phyloP scores from a whole-genome alignment of 208 protist genomes.

The Entamoeba dispar region DNA sequence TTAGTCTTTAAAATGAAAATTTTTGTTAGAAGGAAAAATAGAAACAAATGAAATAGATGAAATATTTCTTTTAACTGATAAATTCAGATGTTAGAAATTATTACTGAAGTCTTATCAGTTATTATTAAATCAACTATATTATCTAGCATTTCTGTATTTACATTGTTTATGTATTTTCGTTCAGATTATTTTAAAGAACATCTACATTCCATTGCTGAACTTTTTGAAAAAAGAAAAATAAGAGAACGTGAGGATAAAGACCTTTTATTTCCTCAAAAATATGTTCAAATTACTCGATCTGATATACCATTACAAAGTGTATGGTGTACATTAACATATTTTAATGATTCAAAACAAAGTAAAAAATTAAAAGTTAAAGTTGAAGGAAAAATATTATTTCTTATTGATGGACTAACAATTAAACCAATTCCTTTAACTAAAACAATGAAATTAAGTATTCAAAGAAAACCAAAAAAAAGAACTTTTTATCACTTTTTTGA shows the following conservation, averaged over 20 bases:
- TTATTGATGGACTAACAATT: neutral
- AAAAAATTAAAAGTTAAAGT: neutral
- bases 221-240: neutral
- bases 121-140: neutral
- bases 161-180: neutral
- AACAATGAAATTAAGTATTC: neutral
- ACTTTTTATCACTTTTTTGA: neutral
- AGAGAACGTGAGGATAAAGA: neutral
- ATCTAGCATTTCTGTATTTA: neutral
- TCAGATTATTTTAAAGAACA: neutral
- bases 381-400: neutral
- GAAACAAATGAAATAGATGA: too few relatives aligned
- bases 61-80: too few relatives aligned
- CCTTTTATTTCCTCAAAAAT: neutral
- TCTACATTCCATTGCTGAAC: neutral
- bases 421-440: neutral
- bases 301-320: neutral
- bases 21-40: too few relatives aligned
- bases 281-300: neutral
- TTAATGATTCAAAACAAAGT: neutral
- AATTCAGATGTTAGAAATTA: too few relatives aligned
- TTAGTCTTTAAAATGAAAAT: too few relatives aligned
- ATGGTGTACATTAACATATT: neutral
- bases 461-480: neutral
- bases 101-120: too few relatives aligned